Conservation (phyloP, 306 rosid genomes). For the Cicer yamashitae region DNA sequence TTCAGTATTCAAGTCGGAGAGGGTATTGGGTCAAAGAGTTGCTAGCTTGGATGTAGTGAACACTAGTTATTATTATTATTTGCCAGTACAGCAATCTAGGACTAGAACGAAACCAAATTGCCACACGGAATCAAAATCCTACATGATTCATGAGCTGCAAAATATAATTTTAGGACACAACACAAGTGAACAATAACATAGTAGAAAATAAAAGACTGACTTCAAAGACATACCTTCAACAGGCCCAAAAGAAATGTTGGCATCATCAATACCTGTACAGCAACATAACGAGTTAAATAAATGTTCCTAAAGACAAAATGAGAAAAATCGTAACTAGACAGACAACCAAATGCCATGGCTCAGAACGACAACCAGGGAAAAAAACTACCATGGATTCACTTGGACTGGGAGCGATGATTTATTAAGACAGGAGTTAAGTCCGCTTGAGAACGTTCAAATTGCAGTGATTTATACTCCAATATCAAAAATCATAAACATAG, state of each 20-base stretch:
- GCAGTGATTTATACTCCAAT: conserved; percentile 14
- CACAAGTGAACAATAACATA: conserved; percentile 39
- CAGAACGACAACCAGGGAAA: conserved; percentile 3
- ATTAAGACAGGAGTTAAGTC: conserved; percentile 26
- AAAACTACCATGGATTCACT: conserved; percentile 25
- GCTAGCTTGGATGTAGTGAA: neutral
- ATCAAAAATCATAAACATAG: conserved; percentile 32
- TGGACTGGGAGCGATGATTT: neutral
- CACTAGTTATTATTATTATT: conserved; percentile 34
- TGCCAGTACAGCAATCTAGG: conserved; percentile 18
- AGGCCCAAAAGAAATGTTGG: conserved; percentile 83
- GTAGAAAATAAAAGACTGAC: conserved; percentile 34
- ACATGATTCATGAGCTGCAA: conserved; percentile 32
- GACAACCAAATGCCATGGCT: conserved; percentile 28
- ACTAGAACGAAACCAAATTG: conserved; percentile 30
- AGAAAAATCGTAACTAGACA: conserved; percentile 25
- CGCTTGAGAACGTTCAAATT: conserved; percentile 15
- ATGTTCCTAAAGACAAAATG: conserved; percentile 24
- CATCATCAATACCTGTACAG: conserved; percentile 82
- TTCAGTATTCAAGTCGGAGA: neutral
- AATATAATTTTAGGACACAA: conserved; percentile 29
- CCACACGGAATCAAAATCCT: conserved; percentile 26
- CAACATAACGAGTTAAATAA: conserved; percentile 46
- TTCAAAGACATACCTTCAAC: conserved; percentile 78
- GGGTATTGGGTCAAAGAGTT: neutral